Percentiles rank a stretch among this genome's conserved stretches.
Conservation (phyloP, 2,329 filamentous ascomycete species). For the Epichloe amarillans region DNA sequence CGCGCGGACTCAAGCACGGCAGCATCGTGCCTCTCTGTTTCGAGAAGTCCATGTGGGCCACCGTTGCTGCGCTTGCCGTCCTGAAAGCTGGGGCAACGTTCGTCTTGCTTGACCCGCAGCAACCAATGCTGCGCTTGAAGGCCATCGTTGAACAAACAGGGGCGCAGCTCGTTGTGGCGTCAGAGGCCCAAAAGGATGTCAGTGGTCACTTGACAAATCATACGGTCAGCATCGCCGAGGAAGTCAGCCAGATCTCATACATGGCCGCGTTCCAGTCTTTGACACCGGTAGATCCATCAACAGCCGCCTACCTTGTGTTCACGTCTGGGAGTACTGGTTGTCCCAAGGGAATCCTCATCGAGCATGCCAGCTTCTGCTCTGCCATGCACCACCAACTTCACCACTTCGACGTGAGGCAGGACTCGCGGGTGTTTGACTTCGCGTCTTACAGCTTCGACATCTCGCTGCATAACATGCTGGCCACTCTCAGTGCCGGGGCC, state of each 20-base stretch:
- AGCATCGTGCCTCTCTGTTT: slow-evolving; percentile 13
- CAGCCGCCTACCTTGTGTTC: slow-evolving; percentile 3
- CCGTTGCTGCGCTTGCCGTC: slow-evolving; percentile 13
- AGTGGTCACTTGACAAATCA: background rate
- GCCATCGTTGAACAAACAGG: slow-evolving; percentile 5
- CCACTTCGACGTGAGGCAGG: background rate
- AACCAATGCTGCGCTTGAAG: slow-evolving; percentile 7
- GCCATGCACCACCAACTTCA: background rate
- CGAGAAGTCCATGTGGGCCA: slow-evolving; percentile 13
- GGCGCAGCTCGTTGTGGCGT: slow-evolving; percentile 4
- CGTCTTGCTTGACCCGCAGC: slow-evolving; percentile 12
- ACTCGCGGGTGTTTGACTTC: slow-evolving; percentile 4
- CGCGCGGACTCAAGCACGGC: background rate
- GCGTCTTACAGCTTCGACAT: slow-evolving; percentile 5
- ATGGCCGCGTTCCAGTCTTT: background rate
- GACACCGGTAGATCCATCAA: background rate
- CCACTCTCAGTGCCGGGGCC: slow-evolving; percentile 1
- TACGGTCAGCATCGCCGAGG: background rate
- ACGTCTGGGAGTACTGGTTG: slow-evolving; percentile 11
- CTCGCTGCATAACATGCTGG: background rate
- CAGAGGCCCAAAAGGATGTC: background rate
- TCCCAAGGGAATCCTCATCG: slow-evolving; percentile 10
- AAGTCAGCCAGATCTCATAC: background rate
- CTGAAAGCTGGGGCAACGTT: slow-evolving; percentile 16
- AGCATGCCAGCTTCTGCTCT: slow-evolving; percentile 1